phyloP scores from a whole-genome alignment of 2,329 filamentous ascomycete genomes.

The Hymenoscyphus occultus region DNA sequence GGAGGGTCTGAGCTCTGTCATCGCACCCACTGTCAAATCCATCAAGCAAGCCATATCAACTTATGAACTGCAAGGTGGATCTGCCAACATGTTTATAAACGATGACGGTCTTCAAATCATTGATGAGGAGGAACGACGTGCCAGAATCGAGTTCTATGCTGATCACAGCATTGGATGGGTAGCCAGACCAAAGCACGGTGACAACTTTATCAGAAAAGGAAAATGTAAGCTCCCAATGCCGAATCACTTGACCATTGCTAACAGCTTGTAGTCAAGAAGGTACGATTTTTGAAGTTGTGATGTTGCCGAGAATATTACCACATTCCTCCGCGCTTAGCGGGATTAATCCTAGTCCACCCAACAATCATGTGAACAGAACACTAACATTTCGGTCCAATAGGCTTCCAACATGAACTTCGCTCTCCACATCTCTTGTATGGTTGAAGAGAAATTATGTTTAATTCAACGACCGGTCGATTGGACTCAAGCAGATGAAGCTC shows the following conservation, averaged over 20 bases:
- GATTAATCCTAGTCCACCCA: constrained; percentile 5
- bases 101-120: constrained; percentile 72
- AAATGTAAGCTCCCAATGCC: constrained; percentile 43
- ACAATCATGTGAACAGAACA: constrained; percentile 15
- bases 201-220: constrained; percentile 59
- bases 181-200: constrained; percentile 61
- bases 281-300: constrained; percentile 27
- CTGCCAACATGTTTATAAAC: constrained; percentile 74
- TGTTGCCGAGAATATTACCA: neutral
- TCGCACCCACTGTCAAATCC: constrained; percentile 72
- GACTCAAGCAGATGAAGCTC: constrained; percentile 66
- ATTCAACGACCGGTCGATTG: constrained; percentile 58
- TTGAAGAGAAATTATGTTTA: constrained; percentile 64
- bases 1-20: constrained; percentile 73
- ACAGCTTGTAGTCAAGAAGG: constrained; percentile 39
- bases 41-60: constrained; percentile 75
- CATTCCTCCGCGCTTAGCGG: neutral
- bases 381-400: constrained; percentile 51
- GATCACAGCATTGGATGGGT: constrained; percentile 70
- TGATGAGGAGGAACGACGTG: constrained; percentile 57
- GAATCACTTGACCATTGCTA: constrained; percentile 8
- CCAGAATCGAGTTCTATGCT: constrained; percentile 65
- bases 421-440: constrained; percentile 64
- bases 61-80: constrained; percentile 75
- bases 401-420: constrained; percentile 73